These are phyloP conservation scores for Xerocomus potaroensis DNA, from an alignment of 768 basidiomycete species.

Conservation along the genomic window DNA sequence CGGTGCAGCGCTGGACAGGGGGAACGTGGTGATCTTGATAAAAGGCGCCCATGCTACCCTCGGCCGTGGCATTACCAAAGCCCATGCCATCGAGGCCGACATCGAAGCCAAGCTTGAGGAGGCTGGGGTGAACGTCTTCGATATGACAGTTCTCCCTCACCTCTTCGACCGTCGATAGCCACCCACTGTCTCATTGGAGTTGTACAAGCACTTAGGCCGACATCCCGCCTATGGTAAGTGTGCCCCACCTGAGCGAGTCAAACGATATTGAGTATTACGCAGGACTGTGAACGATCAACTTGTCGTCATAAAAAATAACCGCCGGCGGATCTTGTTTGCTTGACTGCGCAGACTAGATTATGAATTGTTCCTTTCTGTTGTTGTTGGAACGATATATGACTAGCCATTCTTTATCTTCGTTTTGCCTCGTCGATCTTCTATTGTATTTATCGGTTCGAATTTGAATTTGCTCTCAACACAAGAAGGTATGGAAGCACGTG, in stretches of 20 bases:
- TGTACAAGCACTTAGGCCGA: not conserved
- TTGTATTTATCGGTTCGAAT: not conserved
- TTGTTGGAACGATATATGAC: not conserved
- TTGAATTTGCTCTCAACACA: too few relatives aligned
- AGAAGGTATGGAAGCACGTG: constrained; percentile 3
- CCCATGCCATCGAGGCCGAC: constrained; percentile 49
- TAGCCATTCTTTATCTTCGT: constrained; percentile 1
- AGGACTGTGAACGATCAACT: not conserved
- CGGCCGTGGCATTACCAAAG: constrained; percentile 53
- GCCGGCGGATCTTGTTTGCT: not conserved
- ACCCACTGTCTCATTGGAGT: too few relatives aligned
- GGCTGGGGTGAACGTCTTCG: constrained; percentile 59
- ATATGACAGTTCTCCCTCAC: constrained; percentile 59
- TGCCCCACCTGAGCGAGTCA: too few relatives aligned
- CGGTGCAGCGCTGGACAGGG: constrained; percentile 54
- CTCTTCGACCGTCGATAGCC: constrained; percentile 55
- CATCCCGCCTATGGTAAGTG: constrained; percentile 13
- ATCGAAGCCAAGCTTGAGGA: constrained; percentile 67
- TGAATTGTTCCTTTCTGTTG: not conserved
- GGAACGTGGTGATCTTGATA: constrained; percentile 64
- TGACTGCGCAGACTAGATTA: not conserved
- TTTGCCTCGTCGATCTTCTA: not conserved
- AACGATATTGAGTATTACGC: too few relatives aligned
- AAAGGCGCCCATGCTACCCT: constrained; percentile 63
- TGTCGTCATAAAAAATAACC: not conserved